Conservation (phyloP, 768 basidiomycete genomes). For the Tricholoma matsutake region DNA sequence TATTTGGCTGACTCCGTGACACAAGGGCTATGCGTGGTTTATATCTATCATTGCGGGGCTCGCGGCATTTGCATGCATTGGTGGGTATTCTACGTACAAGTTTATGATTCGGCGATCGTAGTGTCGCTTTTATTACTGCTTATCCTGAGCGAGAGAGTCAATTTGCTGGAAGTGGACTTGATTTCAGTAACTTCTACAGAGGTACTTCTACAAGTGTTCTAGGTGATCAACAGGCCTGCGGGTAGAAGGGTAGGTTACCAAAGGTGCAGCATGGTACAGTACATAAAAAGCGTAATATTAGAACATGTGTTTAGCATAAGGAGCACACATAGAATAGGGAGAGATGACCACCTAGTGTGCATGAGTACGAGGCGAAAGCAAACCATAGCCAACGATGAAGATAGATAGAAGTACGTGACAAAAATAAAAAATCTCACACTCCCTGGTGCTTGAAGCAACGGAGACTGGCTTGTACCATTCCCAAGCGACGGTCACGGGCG, state of each 20-base stretch:
- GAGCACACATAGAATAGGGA: neutral
- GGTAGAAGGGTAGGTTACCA: neutral
- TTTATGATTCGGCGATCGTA: slow-evolving; percentile 55
- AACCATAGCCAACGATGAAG: neutral
- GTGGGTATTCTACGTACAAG: slow-evolving; percentile 75
- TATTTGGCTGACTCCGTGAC: neutral
- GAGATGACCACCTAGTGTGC: neutral
- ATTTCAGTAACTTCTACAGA: neutral
- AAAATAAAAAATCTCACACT: neutral
- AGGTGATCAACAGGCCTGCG: too few relatives aligned
- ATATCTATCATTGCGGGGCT: slow-evolving; percentile 79
- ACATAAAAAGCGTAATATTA: neutral
- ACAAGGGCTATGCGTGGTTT: slow-evolving; percentile 73
- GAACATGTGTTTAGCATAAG: neutral
- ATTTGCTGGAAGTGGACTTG: neutral
- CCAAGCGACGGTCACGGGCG: slow-evolving; percentile 24
- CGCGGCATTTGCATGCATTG: slow-evolving; percentile 76
- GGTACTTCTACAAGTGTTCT: neutral
- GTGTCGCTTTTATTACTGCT: too few relatives aligned
- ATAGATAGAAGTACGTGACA: neutral
- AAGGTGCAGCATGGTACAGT: too few relatives aligned
- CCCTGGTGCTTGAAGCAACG: slow-evolving; percentile 4
- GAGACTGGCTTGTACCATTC: slow-evolving; percentile 23
- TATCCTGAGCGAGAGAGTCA: too few relatives aligned
- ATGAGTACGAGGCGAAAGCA: neutral